Evolutionary conservation across 2,329 filamentous ascomycete species (phyloP).

Genomic region (Cytospora mali): DNA sequence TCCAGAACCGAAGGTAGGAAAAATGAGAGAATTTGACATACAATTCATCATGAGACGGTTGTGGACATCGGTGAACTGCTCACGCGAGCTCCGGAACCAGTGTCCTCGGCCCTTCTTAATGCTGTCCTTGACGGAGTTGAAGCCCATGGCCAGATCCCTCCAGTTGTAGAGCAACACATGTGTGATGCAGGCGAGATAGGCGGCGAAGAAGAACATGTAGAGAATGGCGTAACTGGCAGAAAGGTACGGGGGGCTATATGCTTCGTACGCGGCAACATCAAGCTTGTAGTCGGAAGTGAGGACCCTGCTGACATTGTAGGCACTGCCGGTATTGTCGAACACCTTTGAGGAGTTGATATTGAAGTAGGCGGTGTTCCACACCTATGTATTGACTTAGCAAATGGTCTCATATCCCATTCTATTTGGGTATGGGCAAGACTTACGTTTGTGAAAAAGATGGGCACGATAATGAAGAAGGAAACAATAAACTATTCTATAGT

Average conservation of each 20-base stretch:
- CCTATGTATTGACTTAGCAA: neutral
- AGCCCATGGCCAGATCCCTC: constrained; percentile 52
- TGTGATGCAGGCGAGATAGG: constrained; percentile 55
- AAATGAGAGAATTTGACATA: constrained; percentile 39
- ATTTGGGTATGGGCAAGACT: neutral
- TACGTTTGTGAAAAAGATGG: constrained; percentile 21
- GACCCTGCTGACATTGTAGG: constrained; percentile 47
- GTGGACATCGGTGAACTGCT: constrained; percentile 43
- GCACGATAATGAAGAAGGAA: constrained; percentile 55
- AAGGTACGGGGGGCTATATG: constrained; percentile 34
- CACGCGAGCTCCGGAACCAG: constrained; percentile 34
- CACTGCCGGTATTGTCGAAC: constrained; percentile 50
- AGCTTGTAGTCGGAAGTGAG: constrained; percentile 26
- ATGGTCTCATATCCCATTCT: neutral
- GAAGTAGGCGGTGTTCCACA: constrained; percentile 42
- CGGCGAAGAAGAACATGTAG: constrained; percentile 60
- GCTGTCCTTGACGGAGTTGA: constrained; percentile 50
- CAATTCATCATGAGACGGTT: constrained; percentile 48
- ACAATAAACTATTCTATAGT: constrained; percentile 43
- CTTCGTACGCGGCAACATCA: constrained; percentile 32
- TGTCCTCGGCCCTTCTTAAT: constrained; percentile 44
- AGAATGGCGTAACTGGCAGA: constrained; percentile 32
- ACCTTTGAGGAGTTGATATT: constrained; percentile 56
- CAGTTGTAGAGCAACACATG: constrained; percentile 56
- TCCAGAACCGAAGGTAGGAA: neutral